These are phyloP conservation scores for Coffea canephora DNA, from an alignment of 257 asterid species.

Conservation along the genomic window DNA sequence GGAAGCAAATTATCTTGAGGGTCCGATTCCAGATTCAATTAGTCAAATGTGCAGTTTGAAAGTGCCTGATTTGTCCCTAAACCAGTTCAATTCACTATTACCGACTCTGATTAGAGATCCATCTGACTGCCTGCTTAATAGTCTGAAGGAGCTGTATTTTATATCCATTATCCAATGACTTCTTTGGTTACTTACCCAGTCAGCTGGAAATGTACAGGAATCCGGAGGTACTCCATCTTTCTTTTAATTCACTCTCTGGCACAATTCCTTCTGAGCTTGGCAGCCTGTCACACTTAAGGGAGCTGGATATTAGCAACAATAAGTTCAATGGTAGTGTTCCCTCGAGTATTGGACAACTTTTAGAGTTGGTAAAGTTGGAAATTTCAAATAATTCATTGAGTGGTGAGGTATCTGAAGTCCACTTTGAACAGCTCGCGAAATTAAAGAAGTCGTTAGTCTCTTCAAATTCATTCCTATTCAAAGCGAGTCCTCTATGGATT, in stretches of 20 bases:
- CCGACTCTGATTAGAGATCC: constrained; percentile 11
- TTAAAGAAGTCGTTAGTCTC: constrained; percentile 3
- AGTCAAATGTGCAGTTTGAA: constrained; percentile 12
- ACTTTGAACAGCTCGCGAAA: constrained; percentile 9
- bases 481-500: not conserved
- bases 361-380: constrained; percentile 5
- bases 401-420: constrained; percentile 17
- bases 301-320: constrained; percentile 24
- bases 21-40: constrained; percentile 12
- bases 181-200: constrained; percentile 1
- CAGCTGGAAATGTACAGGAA: not conserved
- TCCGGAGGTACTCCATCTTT: constrained; percentile 12
- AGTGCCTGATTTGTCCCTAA: constrained; percentile 15
- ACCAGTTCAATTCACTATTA: not conserved
- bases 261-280: constrained; percentile 19
- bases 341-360: constrained; percentile 16
- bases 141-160: constrained; percentile 9
- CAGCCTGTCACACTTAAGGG: constrained; percentile 11
- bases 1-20: constrained; percentile 1
- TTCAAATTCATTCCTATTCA: constrained; percentile 5
- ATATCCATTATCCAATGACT: not conserved
- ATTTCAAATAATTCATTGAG: constrained; percentile 15
- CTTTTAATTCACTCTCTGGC: constrained; percentile 20
- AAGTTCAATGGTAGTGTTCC: constrained; percentile 15
- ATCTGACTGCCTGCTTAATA: constrained; percentile 14